These are phyloP conservation scores for Termitomyces sp. DNA, from an alignment of 768 basidiomycete species.

Conservation along the genomic window DNA sequence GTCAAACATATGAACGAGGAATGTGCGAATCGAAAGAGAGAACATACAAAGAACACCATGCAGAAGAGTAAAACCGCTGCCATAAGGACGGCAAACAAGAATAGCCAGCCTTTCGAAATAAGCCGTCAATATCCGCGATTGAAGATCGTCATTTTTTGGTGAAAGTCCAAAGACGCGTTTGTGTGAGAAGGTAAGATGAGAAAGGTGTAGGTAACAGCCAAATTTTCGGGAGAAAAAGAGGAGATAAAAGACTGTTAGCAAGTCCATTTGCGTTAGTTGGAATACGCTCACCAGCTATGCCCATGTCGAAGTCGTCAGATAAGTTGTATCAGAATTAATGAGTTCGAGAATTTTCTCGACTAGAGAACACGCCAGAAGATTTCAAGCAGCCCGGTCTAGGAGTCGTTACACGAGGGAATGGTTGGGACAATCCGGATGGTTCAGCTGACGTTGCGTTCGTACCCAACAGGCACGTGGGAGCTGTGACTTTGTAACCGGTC, in stretches of 20 bases:
- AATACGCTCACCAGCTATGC: constrained; percentile 37
- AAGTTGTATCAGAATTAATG: constrained; percentile 11
- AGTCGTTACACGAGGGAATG: constrained; percentile 4
- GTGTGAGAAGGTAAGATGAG: background rate
- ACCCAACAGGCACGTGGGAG: constrained; percentile 15
- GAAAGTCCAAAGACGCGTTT: background rate
- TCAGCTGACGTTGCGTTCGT: constrained; percentile 14
- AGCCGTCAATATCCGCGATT: background rate
- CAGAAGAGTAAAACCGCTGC: constrained; percentile 95
- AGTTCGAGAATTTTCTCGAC: constrained; percentile 5
- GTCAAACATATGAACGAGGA: background rate
- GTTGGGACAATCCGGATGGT: constrained; percentile 8
- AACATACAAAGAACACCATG: constrained; percentile 97
- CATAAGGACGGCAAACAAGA: constrained; percentile 94
- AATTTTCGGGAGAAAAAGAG: constrained; percentile 3
- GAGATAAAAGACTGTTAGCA: constrained; percentile 13
- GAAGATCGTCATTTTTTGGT: constrained; percentile 2
- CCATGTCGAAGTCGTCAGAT: constrained; percentile 30
- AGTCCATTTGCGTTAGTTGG: constrained; percentile 4
- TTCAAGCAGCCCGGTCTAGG: constrained; percentile 1
- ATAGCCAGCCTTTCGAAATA: constrained; percentile 77
- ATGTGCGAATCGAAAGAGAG: background rate
- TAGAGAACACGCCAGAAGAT: constrained; percentile 1
- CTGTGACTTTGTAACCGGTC: constrained; percentile 6
- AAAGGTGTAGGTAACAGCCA: background rate